Conservation (phyloP, 1,139 yeast genomes). For the Entelexis paramagnoliae region DNA sequence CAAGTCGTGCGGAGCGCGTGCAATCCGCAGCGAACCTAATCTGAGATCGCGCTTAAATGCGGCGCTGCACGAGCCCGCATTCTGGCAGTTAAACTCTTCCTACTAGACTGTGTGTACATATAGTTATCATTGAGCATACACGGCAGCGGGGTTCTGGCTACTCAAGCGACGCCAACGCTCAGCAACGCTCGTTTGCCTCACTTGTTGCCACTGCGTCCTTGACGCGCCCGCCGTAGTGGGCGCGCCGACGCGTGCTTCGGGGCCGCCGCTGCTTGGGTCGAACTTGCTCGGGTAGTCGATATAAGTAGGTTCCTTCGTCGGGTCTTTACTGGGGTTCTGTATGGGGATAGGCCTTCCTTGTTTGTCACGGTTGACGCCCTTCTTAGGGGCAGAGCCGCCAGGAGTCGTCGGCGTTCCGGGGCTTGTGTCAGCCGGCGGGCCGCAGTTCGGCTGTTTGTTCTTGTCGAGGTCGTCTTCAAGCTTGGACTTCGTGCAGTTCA, state of each 20-base stretch:
- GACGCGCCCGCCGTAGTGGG: too few species aligned
- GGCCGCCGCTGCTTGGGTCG: background rate
- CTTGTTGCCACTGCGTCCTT: background rate
- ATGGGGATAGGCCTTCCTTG: background rate
- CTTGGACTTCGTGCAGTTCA: background rate
- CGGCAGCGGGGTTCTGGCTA: background rate
- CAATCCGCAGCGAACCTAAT: background rate
- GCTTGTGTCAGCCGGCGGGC: background rate
- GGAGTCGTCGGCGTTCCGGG: background rate
- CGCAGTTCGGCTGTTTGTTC: conserved; percentile 4
- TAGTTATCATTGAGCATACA: background rate
- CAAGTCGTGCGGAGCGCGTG: background rate
- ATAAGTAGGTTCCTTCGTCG: background rate
- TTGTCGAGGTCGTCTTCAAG: background rate
- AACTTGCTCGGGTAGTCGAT: background rate
- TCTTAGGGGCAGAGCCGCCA: background rate
- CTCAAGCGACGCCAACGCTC: conserved; percentile 4
- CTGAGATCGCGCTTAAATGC: too few species aligned
- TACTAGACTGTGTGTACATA: background rate
- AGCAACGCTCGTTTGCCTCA: background rate
- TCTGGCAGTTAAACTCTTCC: too few species aligned
- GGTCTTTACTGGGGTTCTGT: background rate
- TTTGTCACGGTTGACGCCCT: conserved; percentile 2
- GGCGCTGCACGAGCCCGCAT: too few species aligned
- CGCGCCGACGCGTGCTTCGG: background rate